A percentile compares a stretch with the other conserved stretches of the same genome.
These are phyloP conservation scores for Sicyos baderoa DNA, from an alignment of 306 rosid species.

Conservation along the genomic window DNA sequence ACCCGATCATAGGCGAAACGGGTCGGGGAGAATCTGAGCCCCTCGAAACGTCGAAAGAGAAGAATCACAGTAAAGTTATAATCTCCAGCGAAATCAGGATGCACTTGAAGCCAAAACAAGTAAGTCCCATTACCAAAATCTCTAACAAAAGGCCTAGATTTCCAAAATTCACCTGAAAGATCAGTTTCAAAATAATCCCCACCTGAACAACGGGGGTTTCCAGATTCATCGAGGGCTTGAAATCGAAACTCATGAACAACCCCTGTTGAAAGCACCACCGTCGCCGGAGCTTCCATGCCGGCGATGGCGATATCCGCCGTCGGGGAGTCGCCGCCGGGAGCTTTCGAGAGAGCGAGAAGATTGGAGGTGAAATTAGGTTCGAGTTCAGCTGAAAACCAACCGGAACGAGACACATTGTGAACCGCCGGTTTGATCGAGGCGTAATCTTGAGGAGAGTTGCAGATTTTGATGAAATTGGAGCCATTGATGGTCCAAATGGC, in stretches of 20 bases:
- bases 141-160: slow-evolving; percentile 68
- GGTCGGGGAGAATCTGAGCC: slow-evolving; percentile 57
- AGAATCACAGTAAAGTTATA: slow-evolving; percentile 56
- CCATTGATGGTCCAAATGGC: slow-evolving; percentile 54
- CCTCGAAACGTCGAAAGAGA: slow-evolving; percentile 69
- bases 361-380: slow-evolving; percentile 51
- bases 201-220: slow-evolving; percentile 66
- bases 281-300: slow-evolving; percentile 38
- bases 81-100: slow-evolving; percentile 62
- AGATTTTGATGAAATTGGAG: slow-evolving; percentile 25
- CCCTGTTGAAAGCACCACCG: slow-evolving; percentile 56
- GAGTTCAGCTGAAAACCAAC: slow-evolving; percentile 55
- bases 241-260: slow-evolving; percentile 59
- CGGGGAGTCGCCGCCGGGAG: slow-evolving; percentile 55
- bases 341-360: slow-evolving; percentile 58
- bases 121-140: slow-evolving; percentile 79
- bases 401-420: slow-evolving; percentile 16
- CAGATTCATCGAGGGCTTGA: slow-evolving; percentile 56
- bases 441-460: slow-evolving; percentile 7
- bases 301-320: slow-evolving; percentile 51
- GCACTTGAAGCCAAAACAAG: slow-evolving; percentile 61
- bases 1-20: slow-evolving; percentile 43
- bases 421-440: slow-evolving; percentile 21
- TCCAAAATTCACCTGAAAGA: slow-evolving; percentile 81
- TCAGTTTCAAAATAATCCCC: slow-evolving; percentile 90